Evolutionary conservation across 2,329 filamentous ascomycete species (phyloP).

Genomic region (Epicoccum sorghinum): DNA sequence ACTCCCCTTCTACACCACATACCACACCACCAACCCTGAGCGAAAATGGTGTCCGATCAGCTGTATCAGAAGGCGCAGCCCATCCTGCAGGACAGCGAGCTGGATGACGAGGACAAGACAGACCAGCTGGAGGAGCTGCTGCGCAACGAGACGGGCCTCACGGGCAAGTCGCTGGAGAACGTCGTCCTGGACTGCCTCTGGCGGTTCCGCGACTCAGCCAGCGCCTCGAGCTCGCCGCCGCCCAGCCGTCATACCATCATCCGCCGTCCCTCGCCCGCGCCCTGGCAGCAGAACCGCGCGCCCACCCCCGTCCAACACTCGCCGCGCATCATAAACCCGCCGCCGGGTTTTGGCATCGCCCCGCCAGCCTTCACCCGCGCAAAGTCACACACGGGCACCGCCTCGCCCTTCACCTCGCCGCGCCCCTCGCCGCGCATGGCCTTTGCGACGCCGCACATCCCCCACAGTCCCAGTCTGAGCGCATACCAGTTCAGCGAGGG

Average conservation of each 20-base stretch:
- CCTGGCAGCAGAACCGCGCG: constrained; percentile 80
- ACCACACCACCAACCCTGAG: background rate
- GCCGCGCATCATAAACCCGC: constrained; percentile 79
- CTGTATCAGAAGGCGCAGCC: constrained; percentile 91
- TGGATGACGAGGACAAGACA: constrained; percentile 95
- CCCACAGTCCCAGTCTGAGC: constrained; percentile 91
- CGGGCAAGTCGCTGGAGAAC: constrained; percentile 82
- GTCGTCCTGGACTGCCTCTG: constrained; percentile 88
- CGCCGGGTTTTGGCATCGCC: constrained; percentile 75
- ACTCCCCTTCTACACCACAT: constrained; percentile 2
- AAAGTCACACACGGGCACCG: constrained; percentile 68
- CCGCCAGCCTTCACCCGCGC: constrained; percentile 77
- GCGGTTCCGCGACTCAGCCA: constrained; percentile 72
- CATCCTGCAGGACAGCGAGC: constrained; percentile 77
- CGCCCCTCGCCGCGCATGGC: constrained; percentile 90
- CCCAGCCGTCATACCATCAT: constrained; percentile 88
- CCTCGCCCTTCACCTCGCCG: constrained; percentile 92
- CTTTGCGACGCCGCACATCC: constrained; percentile 86
- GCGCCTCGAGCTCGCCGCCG: constrained; percentile 75
- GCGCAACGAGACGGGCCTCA: constrained; percentile 76
- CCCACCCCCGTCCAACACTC: constrained; percentile 83
- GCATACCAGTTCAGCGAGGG: constrained; percentile 91
- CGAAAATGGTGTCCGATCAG: constrained; percentile 84
- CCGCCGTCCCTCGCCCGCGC: constrained; percentile 87
- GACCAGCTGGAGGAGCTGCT: constrained; percentile 88